Percentiles rank a stretch among this genome's conserved stretches.
These are phyloP conservation scores for Pleoardoris graminearum DNA, from an alignment of 2,329 filamentous ascomycete genomes.

Conservation along the genomic window DNA sequence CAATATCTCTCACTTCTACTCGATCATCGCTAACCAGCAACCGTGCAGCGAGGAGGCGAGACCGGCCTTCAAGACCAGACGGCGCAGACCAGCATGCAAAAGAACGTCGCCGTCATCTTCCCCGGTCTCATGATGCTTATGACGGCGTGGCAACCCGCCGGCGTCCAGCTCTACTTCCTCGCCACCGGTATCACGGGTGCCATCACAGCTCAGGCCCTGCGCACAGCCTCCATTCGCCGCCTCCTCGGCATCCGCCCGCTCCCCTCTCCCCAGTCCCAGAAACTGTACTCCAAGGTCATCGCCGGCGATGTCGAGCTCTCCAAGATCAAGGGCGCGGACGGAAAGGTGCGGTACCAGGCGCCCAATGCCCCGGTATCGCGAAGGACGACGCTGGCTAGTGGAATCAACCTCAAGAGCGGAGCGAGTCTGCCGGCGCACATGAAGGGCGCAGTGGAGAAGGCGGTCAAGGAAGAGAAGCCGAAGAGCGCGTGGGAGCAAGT, in stretches of 20 bases:
- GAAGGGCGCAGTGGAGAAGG: slow-evolving; percentile 2
- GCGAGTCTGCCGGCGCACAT: slow-evolving; percentile 32
- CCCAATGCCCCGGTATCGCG: slow-evolving; percentile 16
- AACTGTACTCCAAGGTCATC: slow-evolving; percentile 31
- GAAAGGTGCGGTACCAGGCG: slow-evolving; percentile 36
- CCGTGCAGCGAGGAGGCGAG: slow-evolving; percentile 54
- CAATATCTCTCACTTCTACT: slow-evolving; percentile 13
- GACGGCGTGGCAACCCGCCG: slow-evolving; percentile 59
- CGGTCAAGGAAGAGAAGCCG: slow-evolving; percentile 17
- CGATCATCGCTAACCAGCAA: slow-evolving; percentile 19
- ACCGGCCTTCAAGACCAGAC: slow-evolving; percentile 42
- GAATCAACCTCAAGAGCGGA: slow-evolving; percentile 30
- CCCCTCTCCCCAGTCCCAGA: slow-evolving; percentile 28
- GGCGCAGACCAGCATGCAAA: slow-evolving; percentile 41
- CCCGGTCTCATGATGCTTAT: slow-evolving; percentile 59
- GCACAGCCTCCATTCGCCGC: slow-evolving; percentile 41
- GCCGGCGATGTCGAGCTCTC: slow-evolving; percentile 32
- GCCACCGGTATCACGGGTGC: slow-evolving; percentile 47
- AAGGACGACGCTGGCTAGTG: not conserved
- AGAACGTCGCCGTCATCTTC: slow-evolving; percentile 52
- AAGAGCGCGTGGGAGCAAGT: slow-evolving; percentile 28
- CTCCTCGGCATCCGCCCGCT: slow-evolving; percentile 41
- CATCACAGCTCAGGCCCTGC: slow-evolving; percentile 45
- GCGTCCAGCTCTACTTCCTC: slow-evolving; percentile 67
- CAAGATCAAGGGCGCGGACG: slow-evolving; percentile 26